Base-by-base conservation (phyloP, 345 rosid species). In the Ceriops tagal region DNA sequence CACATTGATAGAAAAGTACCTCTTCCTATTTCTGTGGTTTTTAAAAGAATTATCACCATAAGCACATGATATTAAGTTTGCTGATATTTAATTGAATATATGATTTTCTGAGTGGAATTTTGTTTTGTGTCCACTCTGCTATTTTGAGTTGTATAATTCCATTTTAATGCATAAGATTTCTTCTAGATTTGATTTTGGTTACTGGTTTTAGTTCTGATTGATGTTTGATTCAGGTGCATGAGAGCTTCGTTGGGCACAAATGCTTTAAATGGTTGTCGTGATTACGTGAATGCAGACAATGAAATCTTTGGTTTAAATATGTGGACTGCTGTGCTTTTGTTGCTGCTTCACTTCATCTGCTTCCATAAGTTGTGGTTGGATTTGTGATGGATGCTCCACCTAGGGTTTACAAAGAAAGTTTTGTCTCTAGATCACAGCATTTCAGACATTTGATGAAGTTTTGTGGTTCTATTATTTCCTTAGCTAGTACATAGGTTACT, bases 301-400 rank as follows among this genome's bases (percentile, higher is more conserved):
- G 76, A 77, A 65, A 72, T 77, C 77, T 72, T 72, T 72, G 73
- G 58, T 67, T 77, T 77, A 58, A 55, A 67, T 71, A 55, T 77
- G 70, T 77, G 77, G 80, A 72, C 80, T 77, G 77, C 77, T 77
- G 73, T 77, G 77, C 73, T 77, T 72, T 77, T 43, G 80, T 77
- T 77, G 77, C 80, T 77, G 80, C 73, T 77, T 67, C 80, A 51
- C 65, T 76, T 70, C 75, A 62, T 76, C 75, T 65, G 39, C 74
- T 70, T 66, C 79, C 68, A 8, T 70, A 59, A 43, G 58, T 62
- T 72, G 69, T 69, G 69, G 77, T 43, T 74, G 64, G 65, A 58
- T 72, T 43, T 69, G 61, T 74, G 64, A 68, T 74, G 71, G 66
- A 53, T 73, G 71, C 72, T 58, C 49, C 49, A 65, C 70, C 24